Evolutionary conservation across 2,329 filamentous ascomycete genomes (phyloP).

Genomic region (Cytospora paraplurivora): DNA sequence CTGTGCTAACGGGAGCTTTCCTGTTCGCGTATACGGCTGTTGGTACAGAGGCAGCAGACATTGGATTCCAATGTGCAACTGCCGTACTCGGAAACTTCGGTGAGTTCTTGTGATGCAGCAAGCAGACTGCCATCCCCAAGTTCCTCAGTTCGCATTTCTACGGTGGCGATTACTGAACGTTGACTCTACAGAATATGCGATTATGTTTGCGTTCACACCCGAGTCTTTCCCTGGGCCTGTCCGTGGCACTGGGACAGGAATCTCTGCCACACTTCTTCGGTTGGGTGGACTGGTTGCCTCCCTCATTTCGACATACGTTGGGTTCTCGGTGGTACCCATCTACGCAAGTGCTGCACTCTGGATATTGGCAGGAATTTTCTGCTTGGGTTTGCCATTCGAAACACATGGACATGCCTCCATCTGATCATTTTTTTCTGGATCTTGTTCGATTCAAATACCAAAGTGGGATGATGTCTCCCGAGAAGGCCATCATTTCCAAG

Average conservation of each 20-base stretch:
- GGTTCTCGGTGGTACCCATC: constrained; percentile 47
- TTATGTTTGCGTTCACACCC: constrained; percentile 52
- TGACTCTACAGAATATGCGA: constrained; percentile 37
- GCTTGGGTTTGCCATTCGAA: constrained; percentile 47
- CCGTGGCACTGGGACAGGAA: constrained; percentile 55
- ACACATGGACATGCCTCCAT: constrained; percentile 43
- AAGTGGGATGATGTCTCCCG: neutral
- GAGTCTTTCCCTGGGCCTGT: constrained; percentile 60
- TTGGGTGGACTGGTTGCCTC: constrained; percentile 45
- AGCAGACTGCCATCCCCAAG: neutral
- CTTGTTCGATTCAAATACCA: neutral
- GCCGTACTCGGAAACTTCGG: constrained; percentile 49
- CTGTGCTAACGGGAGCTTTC: constrained; percentile 48
- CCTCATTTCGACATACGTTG: constrained; percentile 46
- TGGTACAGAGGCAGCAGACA: constrained; percentile 41
- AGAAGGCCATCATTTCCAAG: neutral
- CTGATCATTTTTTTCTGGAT: constrained; percentile 19
- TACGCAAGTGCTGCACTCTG: constrained; percentile 49
- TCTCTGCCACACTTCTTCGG: constrained; percentile 44
- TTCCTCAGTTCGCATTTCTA: neutral
- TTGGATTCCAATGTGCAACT: constrained; percentile 46
- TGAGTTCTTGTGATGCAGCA: constrained; percentile 28
- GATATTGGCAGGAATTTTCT: constrained; percentile 45
- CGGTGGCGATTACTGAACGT: neutral
- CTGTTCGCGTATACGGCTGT: constrained; percentile 50